A percentile compares a stretch with the other conserved stretches of the same genome.
These are phyloP conservation scores for Mycena kentingensis DNA, from an alignment of 768 basidiomycete species.

Conservation along the genomic window DNA sequence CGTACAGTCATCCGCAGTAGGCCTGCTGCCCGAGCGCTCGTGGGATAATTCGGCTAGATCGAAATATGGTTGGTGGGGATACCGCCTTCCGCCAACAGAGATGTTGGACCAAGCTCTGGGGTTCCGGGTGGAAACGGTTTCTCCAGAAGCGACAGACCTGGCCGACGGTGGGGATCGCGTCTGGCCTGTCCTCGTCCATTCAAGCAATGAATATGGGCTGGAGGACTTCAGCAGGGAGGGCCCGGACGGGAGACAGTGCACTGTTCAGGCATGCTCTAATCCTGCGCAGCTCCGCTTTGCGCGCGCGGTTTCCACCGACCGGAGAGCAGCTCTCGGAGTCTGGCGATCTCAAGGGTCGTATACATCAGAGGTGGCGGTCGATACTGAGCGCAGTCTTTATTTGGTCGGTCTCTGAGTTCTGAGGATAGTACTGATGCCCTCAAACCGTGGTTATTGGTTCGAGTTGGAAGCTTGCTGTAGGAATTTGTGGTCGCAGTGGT, in stretches of 20 bases:
- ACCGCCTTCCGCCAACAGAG: slow-evolving; percentile 17
- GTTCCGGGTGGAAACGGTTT: background rate
- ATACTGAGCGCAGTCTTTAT: background rate
- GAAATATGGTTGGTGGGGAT: background rate
- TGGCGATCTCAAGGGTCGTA: slow-evolving; percentile 14
- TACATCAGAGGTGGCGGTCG: slow-evolving; percentile 3
- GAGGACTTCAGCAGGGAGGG: slow-evolving; percentile 17
- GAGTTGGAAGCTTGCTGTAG: background rate
- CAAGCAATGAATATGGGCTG: slow-evolving; percentile 9
- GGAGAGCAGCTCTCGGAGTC: slow-evolving; percentile 10
- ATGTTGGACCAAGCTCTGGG: slow-evolving; percentile 17
- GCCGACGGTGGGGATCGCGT: slow-evolving; percentile 10
- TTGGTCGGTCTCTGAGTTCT: background rate
- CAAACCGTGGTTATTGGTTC: slow-evolving; percentile 1
- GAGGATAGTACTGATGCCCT: slow-evolving; percentile 12
- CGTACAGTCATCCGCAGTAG: slow-evolving; percentile 7
- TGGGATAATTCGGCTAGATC: slow-evolving; percentile 17
- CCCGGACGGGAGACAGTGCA: slow-evolving; percentile 13
- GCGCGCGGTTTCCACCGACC: background rate
- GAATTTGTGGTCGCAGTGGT: slow-evolving; percentile 8
- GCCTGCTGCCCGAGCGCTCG: slow-evolving; percentile 6
- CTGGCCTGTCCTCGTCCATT: background rate
- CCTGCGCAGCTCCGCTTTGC: background rate
- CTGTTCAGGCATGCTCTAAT: slow-evolving; percentile 9
- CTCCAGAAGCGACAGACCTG: slow-evolving; percentile 18